These are phyloP conservation scores for Heterococcus sp. DNA, from an alignment of 108 stramenopile genomes.

Conservation along the genomic window DNA sequence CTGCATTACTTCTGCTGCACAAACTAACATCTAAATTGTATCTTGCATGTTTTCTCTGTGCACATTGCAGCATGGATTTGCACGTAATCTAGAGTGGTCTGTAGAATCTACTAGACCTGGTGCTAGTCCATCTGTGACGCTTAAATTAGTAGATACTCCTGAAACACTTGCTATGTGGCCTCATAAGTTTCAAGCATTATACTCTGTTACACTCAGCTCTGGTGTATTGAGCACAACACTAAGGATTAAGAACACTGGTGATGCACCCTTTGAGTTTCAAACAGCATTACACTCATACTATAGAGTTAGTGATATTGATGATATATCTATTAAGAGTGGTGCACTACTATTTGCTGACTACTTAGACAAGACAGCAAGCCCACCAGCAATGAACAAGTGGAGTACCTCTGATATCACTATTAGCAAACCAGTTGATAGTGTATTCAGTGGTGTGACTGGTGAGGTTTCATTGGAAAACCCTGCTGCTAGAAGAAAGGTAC, in stretches of 20 bases:
- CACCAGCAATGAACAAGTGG: conserved; percentile 62
- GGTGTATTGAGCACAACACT: not conserved
- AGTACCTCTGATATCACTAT: conserved; percentile 60
- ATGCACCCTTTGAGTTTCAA: conserved; percentile 76
- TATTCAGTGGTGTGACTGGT: conserved; percentile 85
- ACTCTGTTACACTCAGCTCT: conserved; percentile 68
- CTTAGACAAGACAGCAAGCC: conserved; percentile 71
- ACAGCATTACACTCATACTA: conserved; percentile 94
- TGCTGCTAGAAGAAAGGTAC: conserved; percentile 78
- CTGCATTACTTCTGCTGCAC: too few species aligned
- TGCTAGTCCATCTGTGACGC: conserved; percentile 57
- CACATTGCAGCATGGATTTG: conserved; percentile 89
- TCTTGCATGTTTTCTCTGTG: too few species aligned
- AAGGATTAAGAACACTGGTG: conserved; percentile 45
- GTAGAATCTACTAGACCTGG: conserved; percentile 69
- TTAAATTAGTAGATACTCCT: conserved; percentile 75
- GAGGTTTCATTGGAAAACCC: conserved; percentile 76
- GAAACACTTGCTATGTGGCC: conserved; percentile 96
- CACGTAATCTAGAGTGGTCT: conserved; percentile 89
- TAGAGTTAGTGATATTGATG: conserved; percentile 80
- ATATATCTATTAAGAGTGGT: conserved; percentile 19
- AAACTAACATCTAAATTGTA: too few species aligned
- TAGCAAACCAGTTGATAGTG: conserved; percentile 77
- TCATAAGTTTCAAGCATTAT: conserved; percentile 79
- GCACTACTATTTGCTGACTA: conserved; percentile 1